A percentile compares a stretch with the other conserved stretches of the same genome.
These are phyloP conservation scores for Lepiota brunneoincarnata DNA, from an alignment of 768 basidiomycete species.

Conservation along the genomic window DNA sequence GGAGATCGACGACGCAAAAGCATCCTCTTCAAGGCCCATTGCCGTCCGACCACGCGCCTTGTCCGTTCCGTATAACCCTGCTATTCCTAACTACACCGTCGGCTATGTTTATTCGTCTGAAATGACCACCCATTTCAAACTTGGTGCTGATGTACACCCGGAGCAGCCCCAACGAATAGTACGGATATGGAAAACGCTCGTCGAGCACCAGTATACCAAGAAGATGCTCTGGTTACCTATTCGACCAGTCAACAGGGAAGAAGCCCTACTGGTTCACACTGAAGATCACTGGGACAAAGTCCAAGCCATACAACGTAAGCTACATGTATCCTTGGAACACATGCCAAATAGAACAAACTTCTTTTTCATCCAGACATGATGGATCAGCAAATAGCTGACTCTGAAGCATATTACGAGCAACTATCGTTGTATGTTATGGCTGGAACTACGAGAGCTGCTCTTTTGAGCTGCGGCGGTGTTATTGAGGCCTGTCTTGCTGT, in stretches of 20 bases:
- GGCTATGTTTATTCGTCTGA: slow-evolving; percentile 85
- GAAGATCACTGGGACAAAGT: slow-evolving; percentile 93
- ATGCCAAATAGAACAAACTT: slow-evolving; percentile 14
- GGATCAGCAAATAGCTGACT: slow-evolving; percentile 70
- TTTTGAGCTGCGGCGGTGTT: slow-evolving; percentile 91
- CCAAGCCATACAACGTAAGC: slow-evolving; percentile 76
- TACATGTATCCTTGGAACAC: slow-evolving; percentile 5
- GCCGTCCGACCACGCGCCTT: slow-evolving; percentile 33
- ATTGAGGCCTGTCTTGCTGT: slow-evolving; percentile 89
- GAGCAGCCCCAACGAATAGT: slow-evolving; percentile 87
- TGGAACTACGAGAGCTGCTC: slow-evolving; percentile 80
- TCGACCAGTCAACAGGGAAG: slow-evolving; percentile 68
- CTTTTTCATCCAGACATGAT: slow-evolving; percentile 55
- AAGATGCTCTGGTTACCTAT: slow-evolving; percentile 81
- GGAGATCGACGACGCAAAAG: slow-evolving; percentile 13
- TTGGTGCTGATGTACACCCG: slow-evolving; percentile 37
- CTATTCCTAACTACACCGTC: slow-evolving; percentile 43
- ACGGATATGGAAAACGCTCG: slow-evolving; percentile 66
- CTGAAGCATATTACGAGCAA: slow-evolving; percentile 82
- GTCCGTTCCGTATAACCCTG: slow-evolving; percentile 36
- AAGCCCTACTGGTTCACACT: slow-evolving; percentile 87
- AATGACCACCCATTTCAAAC: slow-evolving; percentile 83
- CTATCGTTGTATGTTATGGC: slow-evolving; percentile 91
- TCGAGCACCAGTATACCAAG: slow-evolving; percentile 51
- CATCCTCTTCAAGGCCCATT: neutral